phyloP scores from a whole-genome alignment of 2,329 filamentous ascomycete genomes.

The Ophiostoma pallidulum region DNA sequence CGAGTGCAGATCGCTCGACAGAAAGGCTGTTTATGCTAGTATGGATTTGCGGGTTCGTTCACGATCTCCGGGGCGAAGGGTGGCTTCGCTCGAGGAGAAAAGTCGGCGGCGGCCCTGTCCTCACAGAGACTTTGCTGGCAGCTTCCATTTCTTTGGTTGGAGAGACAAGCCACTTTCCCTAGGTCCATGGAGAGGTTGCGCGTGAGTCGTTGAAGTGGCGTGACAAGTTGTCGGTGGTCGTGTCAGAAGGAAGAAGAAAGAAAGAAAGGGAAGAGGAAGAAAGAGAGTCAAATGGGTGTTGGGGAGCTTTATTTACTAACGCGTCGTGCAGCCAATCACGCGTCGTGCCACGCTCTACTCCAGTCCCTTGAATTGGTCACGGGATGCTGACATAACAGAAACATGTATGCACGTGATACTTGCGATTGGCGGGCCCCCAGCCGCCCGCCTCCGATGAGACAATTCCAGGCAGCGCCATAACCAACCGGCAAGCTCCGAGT shows the following conservation, averaged over 20 bases:
- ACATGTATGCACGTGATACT: too few species aligned
- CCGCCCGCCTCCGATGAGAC: too few species aligned
- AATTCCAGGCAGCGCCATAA: too few species aligned
- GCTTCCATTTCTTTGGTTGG: background rate
- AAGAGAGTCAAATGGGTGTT: background rate
- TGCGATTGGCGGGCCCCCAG: too few species aligned
- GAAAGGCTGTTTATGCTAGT: slow-evolving; percentile 2
- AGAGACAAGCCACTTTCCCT: background rate
- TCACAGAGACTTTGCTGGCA: background rate
- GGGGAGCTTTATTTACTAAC: slow-evolving; percentile 7
- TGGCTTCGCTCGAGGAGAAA: background rate
- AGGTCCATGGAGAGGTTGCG: background rate
- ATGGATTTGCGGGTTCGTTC: background rate
- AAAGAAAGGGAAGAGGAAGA: background rate
- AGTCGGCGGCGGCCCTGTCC: background rate
- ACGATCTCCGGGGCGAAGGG: background rate
- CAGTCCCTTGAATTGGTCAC: background rate
- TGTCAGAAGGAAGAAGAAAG: background rate
- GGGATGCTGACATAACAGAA: background rate
- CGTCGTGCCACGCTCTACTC: background rate
- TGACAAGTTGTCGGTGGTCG: background rate
- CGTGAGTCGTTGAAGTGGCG: background rate
- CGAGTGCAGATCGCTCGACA: slow-evolving; percentile 19
- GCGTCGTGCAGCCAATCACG: slow-evolving; percentile 11
- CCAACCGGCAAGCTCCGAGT: too few species aligned